Conservation (phyloP, 495 filamentous ascomycete species). For the Annulohypoxylon moriforme region DNA sequence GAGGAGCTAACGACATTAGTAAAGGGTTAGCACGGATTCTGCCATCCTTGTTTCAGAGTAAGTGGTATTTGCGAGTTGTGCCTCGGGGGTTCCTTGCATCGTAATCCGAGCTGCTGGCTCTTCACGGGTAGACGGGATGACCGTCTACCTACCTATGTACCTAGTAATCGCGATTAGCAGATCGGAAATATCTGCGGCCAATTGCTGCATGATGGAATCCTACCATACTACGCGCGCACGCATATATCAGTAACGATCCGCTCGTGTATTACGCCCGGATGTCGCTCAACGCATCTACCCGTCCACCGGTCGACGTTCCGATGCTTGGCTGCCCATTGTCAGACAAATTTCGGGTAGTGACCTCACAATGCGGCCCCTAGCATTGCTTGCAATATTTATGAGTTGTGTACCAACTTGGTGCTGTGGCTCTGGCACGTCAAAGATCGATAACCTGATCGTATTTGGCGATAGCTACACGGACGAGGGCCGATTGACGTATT, state of each 20-base stretch:
- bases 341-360: neutral
- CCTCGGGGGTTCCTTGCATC: slow-evolving; percentile 6
- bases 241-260: slow-evolving; percentile 15
- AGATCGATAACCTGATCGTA: slow-evolving; percentile 17
- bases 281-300: neutral
- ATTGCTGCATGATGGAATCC: slow-evolving; percentile 22
- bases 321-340: slow-evolving; percentile 23
- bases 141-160: no score
- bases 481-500: slow-evolving; percentile 71
- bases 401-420: slow-evolving; percentile 11
- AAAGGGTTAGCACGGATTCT: neutral
- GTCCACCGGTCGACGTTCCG: slow-evolving; percentile 5
- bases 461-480: slow-evolving; percentile 85
- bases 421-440: slow-evolving; percentile 19
- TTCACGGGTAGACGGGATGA: slow-evolving; percentile 10
- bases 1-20: slow-evolving; percentile 8
- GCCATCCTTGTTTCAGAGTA: neutral
- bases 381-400: slow-evolving; percentile 21
- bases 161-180: slow-evolving; percentile 24
- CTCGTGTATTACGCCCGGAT: neutral
- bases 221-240: slow-evolving; percentile 15
- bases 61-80: neutral
- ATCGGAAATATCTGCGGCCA: slow-evolving; percentile 17
- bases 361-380: slow-evolving; percentile 23
- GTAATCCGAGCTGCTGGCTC: slow-evolving; percentile 20